A percentile compares a stretch with the other conserved stretches of the same genome.
These are phyloP conservation scores for Chrysanthemum makinoi DNA, from an alignment of 129 eudicot genomes.

Conservation along the genomic window DNA sequence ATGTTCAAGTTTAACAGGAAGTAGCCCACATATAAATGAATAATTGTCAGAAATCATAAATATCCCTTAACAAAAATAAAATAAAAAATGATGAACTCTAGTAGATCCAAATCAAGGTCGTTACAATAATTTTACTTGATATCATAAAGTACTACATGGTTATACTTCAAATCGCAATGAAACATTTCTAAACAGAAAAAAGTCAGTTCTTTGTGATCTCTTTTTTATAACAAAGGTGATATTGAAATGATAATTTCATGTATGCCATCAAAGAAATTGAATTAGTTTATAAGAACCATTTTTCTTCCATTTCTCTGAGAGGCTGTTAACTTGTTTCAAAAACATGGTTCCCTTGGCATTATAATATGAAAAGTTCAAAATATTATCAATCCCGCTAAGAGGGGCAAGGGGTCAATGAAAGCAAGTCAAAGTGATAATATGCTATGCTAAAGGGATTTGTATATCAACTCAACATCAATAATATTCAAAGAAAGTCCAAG, in stretches of 20 bases:
- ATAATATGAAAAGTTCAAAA: not conserved
- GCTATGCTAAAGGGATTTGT: not conserved
- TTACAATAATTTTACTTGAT: not conserved
- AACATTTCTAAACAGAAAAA: no score
- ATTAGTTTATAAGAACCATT: no score
- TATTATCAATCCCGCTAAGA: not conserved
- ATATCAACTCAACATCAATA: slow-evolving; percentile 59
- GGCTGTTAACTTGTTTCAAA: no score
- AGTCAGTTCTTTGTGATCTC: no score
- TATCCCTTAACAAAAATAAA: not conserved
- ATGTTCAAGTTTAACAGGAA: not conserved
- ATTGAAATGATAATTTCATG: no score
- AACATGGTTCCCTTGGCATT: no score
- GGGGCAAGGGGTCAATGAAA: not conserved
- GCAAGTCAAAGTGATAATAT: not conserved
- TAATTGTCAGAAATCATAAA: not conserved
- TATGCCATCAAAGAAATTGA: no score
- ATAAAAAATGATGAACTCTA: not conserved
- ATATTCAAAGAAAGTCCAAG: no score
- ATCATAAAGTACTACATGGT: not conserved
- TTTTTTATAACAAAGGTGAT: no score
- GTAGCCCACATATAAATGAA: not conserved
- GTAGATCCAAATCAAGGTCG: not conserved
- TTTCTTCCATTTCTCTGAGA: no score
- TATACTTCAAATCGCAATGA: no score